Conservation (phyloP, 345 rosid genomes). For the Camelina hispida region DNA sequence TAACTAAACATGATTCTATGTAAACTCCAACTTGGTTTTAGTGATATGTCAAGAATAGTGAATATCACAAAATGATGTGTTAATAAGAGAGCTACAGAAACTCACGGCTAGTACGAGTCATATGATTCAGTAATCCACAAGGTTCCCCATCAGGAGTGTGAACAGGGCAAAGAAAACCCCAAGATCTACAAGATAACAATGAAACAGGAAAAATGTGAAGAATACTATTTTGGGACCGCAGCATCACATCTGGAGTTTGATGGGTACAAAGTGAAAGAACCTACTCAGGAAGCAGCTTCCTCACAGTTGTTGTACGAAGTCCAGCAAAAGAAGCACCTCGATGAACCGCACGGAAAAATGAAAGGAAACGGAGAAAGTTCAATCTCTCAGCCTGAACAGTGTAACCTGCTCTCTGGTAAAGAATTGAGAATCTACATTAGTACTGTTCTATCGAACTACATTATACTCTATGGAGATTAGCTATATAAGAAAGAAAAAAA, state of each 20-base stretch:
- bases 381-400: conserved; percentile 99
- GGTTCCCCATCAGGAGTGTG: conserved; percentile 99
- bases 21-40: conserved; percentile 12
- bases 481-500: conserved; percentile 4
- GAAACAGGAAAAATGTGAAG: conserved; percentile 25
- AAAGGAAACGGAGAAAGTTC: conserved; percentile 85
- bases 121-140: conserved; percentile 94
- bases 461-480: conserved; percentile 20
- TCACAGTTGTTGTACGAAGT: conserved; percentile 91
- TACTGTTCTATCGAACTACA: conserved; percentile 17
- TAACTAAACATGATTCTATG: conserved; percentile 12
- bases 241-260: conserved; percentile 23
- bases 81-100: conserved; percentile 36
- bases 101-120: conserved; percentile 87
- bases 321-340: conserved; percentile 98
- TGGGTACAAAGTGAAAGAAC: conserved; percentile 37
- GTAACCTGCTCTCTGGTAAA: conserved; percentile 80
- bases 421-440: conserved; percentile 20
- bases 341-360: conserved; percentile 95
- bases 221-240: conserved; percentile 13
- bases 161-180: conserved; percentile 99
- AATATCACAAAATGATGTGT: conserved; percentile 9
- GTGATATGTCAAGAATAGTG: background rate
- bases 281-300: conserved; percentile 97
- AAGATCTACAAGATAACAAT: conserved; percentile 62